Evolutionary conservation across 345 rosid genomes (phyloP), one percentile per base, ranked within the genome.

Genomic region (Punica granatum): DNA sequence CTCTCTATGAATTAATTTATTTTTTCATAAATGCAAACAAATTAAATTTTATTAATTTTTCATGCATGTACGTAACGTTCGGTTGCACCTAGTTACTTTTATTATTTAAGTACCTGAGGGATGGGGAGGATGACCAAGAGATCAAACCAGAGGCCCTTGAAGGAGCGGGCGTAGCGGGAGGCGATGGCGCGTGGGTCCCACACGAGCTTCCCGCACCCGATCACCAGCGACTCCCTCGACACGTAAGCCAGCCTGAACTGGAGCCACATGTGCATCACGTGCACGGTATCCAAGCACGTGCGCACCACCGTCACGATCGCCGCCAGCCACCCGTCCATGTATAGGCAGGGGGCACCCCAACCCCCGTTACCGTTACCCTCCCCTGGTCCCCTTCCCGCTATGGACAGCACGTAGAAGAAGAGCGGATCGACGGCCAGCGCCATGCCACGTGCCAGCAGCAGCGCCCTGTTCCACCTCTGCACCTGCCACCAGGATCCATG

Each of bases 221-320:
- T 70, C 23, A 83, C 92, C 5, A 83, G 78, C 11, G 87, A 83
- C 80, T 82, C 85, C 60, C 77, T 68, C 3, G 87, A 82, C 70
- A 87, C 89, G 78, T 84, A 83, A 6, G 87, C 89, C 74, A 83
- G 48, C 82, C 87, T 70, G 67, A 87, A 78, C 79, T 87, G 92
- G 31, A 83, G 78, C 87, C 87, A 84, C 18, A 87, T 23, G 61
- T 84, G 81, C 67, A 70, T 48, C 51, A 83, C 54, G 58, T 87
- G 89, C 36, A 78, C 74, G 0, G 78, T 74, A 61, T 87, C 92
- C 37, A 79, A 67, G 51, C 80, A 76, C 14, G 87, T 79, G 44
- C 92, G 81, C 11, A 76, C 69, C 6, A 72, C 74, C 21, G 86
- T 78, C 8, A 81, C 83, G 13, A 64, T 23, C 2, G 79, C 77